Evolutionary conservation across 2,329 filamentous ascomycete species (phyloP), one percentile per base, ranked within the genome.

Genomic region (Sclerotinia trifoliorum): DNA sequence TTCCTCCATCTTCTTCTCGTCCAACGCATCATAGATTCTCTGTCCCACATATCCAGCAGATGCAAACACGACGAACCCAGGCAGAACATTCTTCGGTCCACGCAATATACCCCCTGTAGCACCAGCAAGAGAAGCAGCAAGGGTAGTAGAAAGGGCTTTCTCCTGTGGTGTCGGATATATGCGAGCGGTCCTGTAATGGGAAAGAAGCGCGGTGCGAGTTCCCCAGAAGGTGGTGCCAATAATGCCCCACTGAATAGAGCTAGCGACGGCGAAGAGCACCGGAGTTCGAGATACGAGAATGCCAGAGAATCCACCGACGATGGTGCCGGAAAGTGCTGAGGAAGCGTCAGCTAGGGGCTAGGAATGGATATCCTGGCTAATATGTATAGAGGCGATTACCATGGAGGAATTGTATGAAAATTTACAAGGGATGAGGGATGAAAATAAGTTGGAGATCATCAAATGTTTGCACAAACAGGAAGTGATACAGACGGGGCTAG

Each of bases 221-320:
- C 90, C 89, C 84, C 89, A 94, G 77, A 89, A 97, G 21, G 87
- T 90, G 58, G 85, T 87, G 48, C 92, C 92, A 51, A 96, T 84
- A 54, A 86, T 84, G 78, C 92, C 92, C 86, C 92, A 97, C 80
- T 96, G 93, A 52, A 92, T 82, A 24, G 92, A 90, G 29, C 90
- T 88, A 49, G 89, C 84, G 17, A 90, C 73, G 0, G 92, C 89
- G 79, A 93, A 94, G 8, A 94, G 79, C 2, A 87, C 83, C 5
- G 91, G 89, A 19, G 85, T 86, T 29, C 82, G 83, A 24, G 90
- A 89, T 68, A 88, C 85, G 60, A 94, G 78, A 58, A 96, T 89
- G 39, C 92, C 93, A 48, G 85, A 84, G 62, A 89, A 85, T 64
- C 90, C 88, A 48, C 90, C 90, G 65, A 87, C 82, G 42, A 91